Base-by-base conservation (phyloP, 192 early-diverging fungal species). In the Glomus cerebriforme region DNA sequence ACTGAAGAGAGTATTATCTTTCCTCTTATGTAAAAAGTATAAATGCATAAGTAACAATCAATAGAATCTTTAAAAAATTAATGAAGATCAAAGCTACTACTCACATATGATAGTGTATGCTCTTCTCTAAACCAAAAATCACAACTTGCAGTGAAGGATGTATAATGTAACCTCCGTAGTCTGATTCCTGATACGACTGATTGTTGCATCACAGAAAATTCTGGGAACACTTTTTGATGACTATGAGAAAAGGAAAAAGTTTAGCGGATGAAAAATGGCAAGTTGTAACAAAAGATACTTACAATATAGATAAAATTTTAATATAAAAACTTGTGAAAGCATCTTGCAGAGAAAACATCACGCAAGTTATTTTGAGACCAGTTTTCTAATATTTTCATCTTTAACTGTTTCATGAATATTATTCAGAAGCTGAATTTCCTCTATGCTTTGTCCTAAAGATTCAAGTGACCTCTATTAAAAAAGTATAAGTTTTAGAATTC, bases 391-490 rank as follows among this genome's bases (percentile, higher is more conserved):
- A 32, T 65, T 1, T 65, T 65, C 63, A 24, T 65, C 29, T 6
- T 29, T 65, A 32, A 65, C 37, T 39, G 37, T 65, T 65, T 65
- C 63, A 29, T 65, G 24, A 32, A 32, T 29, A 34, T 65, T 65
- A 65, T 31, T 70, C 22, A 47, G n/a, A 47, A 49, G 8, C 26
- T 2, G 35, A 45, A 70, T 70, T 43, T 70, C n/a, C 43, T 70
- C 24, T 26, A 70, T 70, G 17, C 10, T 27, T 47, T n/a, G 32
- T 24, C 19, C 37, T 49, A 70, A 70, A 1, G 37, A 70, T 70
- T 70, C 68, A 47, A 70, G 24, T 71, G 69, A 45, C 39, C 39
- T 71, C 69, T 71, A 27, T 71, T 71, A 35, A 1, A 71, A 62
- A 71, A 47, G 37, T 17, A 19, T 49, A 71, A 49, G 19, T 5